These are phyloP conservation scores for Cystoisospora suis DNA, from an alignment of 169 alveolate species.

Conservation along the genomic window DNA sequence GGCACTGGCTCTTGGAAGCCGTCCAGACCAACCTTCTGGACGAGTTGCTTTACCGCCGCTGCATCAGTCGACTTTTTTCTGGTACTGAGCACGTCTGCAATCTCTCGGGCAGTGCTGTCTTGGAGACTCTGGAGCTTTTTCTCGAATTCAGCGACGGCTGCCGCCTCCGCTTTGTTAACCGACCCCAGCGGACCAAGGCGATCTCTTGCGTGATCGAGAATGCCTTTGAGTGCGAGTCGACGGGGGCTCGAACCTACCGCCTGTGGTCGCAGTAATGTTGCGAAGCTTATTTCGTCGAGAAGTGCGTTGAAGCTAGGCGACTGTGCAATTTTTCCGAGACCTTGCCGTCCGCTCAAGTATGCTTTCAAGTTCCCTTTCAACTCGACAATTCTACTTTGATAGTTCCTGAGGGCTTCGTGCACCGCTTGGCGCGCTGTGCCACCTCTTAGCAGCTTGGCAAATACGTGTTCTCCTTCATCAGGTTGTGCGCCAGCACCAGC, in stretches of 20 bases:
- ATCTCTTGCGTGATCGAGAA: background rate
- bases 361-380: background rate
- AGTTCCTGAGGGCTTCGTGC: background rate
- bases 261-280: too few species aligned
- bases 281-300: background rate
- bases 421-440: background rate
- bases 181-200: background rate
- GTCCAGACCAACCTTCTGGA: background rate
- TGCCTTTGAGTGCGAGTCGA: background rate
- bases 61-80: background rate
- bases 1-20: background rate
- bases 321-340: background rate
- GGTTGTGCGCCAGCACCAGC: background rate
- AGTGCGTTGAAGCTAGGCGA: constrained; percentile 1
- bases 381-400: background rate
- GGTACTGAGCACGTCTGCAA: background rate
- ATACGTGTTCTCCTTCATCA: background rate
- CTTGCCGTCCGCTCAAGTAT: background rate
- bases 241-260: too few species aligned
- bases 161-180: background rate
- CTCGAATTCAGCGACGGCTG: background rate
- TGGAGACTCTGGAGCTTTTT: background rate
- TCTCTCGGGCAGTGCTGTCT: background rate
- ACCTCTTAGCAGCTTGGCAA: background rate
- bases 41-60: background rate